Base-by-base conservation (phyloP, 768 basidiomycete genomes). In the Hericium alpestre region DNA sequence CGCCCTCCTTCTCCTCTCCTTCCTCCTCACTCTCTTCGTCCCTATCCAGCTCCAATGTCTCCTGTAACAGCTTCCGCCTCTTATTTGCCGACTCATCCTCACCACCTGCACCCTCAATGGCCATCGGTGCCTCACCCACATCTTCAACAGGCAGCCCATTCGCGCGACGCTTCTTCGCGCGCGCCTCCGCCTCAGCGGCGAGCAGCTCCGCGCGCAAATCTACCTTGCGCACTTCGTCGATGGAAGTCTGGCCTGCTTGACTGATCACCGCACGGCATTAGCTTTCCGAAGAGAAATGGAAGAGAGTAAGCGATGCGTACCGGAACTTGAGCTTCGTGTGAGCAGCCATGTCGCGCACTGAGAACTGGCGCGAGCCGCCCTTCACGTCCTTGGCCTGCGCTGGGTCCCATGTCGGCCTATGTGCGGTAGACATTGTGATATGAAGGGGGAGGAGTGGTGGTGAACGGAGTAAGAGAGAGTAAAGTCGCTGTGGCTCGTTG, bases 261-360 rank as follows among this genome's bases (percentile, higher is more conserved):
- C 88, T 89, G 59, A 37, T 32, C 9, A 7, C 51, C n/a, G n/a
- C 11, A 38, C 15, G 4, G 5, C 10, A 16, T 18, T 32, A 32
- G 32, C 32, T 32, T 32, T 32, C 32, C 32, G 8, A 32, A 43
- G 41, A 46, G 43, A 16, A 46, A n/a, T n/a, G 32, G 55, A 54
- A 39, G 22, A 8, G n/a, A 49, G 48, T 27, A 38, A 32, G 18
- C 15, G 32, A 8, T 11, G 20, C 80, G 56, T 58, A 90, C 85
- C 95, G 85, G 73, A 99, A 99, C 76, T 99, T 99, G 64, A 99
- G 87, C 72, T 96, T 95, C 1, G 95, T 99, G 70, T 97, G 90
- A 2, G 91, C 79, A 6, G 95, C 91, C 81, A 97, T 88, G 69
- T 96, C 93, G 60, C 90, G 82, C 66, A 90, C 87, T 4, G 93